Evolutionary conservation across 306 rosid species (phyloP), one percentile per base, ranked within the genome.

Genomic region (Luffa aegyptiaca): DNA sequence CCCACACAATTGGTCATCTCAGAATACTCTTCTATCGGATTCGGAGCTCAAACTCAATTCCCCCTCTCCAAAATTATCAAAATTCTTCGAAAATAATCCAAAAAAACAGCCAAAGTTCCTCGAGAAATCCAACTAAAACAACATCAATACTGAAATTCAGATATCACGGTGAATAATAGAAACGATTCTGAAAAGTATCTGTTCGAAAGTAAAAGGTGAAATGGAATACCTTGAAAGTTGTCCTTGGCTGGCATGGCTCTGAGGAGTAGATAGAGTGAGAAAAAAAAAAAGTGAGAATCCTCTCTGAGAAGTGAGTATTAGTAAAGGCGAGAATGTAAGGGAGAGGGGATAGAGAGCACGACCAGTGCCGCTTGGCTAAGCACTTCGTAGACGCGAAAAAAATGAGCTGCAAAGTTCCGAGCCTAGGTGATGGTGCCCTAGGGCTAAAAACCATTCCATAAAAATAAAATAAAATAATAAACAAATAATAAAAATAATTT

Each of bases 181-280:
- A 76, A 59, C 17, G 39, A 76, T 13, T 59, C 4, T 12, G 80
- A 44, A 33, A 74, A 74, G 26, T 31, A 35, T 26, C 0, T 6
- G 14, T 3, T 31, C 14, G 61, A 62, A 42, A 9, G 3, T 35
- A 9, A 77, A 7, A 42, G 46, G 31, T 7, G 62, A 51, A 65
- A 18, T 4, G 81, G 37, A 78, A 63, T 72, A 88, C 94, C 89
- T 85, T 88, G 92, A 58, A 85, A 82, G 66, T 81, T 88, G 68
- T 90, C 92, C 78, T 87, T 85, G 74, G 85, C 61, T 62, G 83
- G 84, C 93, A 89, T 89, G 41, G 85, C 86, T 79, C 21, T 44
- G 75, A 37, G 5, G 39, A 16, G 80, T 1, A 18, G 61, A 37
- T 20, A 20, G 48, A 56, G 26, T 21, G 37, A 45, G 8, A 33